Evolutionary conservation across 352 stramenopile species (phyloP), one percentile per base, ranked within the genome.

Genomic region (Aphanomyces invadans): DNA sequence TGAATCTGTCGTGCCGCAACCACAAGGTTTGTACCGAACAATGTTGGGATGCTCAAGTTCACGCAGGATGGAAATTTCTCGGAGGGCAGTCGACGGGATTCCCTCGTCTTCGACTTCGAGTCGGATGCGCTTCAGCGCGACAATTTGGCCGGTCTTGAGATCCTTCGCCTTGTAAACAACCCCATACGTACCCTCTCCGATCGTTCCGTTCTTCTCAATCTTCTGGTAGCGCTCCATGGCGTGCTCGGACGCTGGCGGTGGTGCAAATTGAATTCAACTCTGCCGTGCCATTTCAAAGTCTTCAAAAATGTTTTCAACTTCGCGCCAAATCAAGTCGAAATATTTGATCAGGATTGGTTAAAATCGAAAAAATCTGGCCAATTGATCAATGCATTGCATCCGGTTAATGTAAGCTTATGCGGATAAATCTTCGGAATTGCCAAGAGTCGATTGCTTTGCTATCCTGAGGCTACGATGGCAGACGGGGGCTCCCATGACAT

Each of bases 101-200:
- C 97, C 97, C 72, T 99, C 97, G 76, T 99, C 96, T 83, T 99
- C 97, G 11, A 98, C 96, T 78, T 99, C 97, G 28, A 99, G 85
- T 25, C 95, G 90, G 71, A 99, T 99, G 57, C 87, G 89, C 87
- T 98, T 98, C 63, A 98, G 86, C 54, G 95, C 95, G 42, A 98
- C 89, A 42, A 97, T 87, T 55, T 96, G 73, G 48, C 89, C 84
- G 5, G 85, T 98, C 68, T 94, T 81, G 31, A 90, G 81, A 73
- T 98, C 93, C 64, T 92, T 75, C 15, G 92, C 96, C 76, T 98
- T 98, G 86, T 98, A 98, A 39, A 98, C 95, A 26, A 98, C 90
- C 70, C 95, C 95, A 75, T 99, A 99, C 12, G 96, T 98, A 45
- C 96, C 96, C 71, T 98, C 87, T 46, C 95, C 95, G 70, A 96